phyloP scores from a whole-genome alignment of 2,329 filamentous ascomycete species.

The Lachnellula suecica region DNA sequence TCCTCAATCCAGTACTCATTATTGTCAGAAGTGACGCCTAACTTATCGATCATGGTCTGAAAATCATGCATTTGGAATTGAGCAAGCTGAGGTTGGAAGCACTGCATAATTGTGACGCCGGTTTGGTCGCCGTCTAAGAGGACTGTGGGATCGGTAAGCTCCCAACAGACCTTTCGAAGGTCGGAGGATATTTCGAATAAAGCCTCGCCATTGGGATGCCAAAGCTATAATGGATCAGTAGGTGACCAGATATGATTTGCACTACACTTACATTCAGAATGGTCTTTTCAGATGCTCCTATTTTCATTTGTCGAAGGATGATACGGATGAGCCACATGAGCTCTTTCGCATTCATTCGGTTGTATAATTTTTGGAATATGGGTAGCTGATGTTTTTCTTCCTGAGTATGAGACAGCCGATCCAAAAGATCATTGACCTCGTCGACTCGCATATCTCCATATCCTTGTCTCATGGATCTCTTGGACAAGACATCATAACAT shows the following conservation, averaged over 20 bases:
- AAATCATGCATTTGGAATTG: constrained; percentile 86
- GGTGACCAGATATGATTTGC: background rate
- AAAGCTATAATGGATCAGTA: constrained; percentile 57
- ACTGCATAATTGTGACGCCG: constrained; percentile 82
- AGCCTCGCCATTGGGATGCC: constrained; percentile 75
- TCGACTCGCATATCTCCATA: constrained; percentile 80
- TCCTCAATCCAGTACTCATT: constrained; percentile 94
- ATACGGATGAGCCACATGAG: constrained; percentile 94
- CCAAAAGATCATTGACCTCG: constrained; percentile 84
- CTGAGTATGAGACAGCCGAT: constrained; percentile 70
- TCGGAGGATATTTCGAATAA: constrained; percentile 91
- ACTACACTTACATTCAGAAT: constrained; percentile 58
- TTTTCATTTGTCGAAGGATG: constrained; percentile 75
- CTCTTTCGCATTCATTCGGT: constrained; percentile 89
- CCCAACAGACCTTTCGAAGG: constrained; percentile 90
- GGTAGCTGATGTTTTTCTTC: constrained; percentile 83
- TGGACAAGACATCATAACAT: constrained; percentile 83
- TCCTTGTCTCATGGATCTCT: constrained; percentile 72
- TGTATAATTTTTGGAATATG: constrained; percentile 82
- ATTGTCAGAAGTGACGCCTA: constrained; percentile 67
- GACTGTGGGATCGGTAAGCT: constrained; percentile 72
- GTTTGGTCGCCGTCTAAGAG: constrained; percentile 74
- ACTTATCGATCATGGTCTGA: constrained; percentile 71
- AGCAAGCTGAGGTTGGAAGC: constrained; percentile 93
- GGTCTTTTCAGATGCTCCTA: constrained; percentile 82